Conservation (phyloP, 225 moss, liverwort and hornwort genomes). For the Asterella californica region DNA sequence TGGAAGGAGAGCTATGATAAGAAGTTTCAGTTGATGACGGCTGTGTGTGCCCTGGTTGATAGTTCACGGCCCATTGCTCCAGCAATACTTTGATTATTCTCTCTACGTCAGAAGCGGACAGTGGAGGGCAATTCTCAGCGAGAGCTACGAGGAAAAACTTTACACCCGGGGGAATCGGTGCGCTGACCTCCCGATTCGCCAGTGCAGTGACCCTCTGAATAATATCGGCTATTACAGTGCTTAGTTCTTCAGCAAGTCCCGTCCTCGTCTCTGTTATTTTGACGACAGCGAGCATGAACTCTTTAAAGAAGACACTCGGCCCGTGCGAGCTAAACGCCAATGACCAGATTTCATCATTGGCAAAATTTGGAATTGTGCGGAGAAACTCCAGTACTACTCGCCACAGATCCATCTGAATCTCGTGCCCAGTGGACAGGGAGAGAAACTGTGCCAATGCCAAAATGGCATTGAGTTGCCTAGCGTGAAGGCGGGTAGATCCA, state of each 20-base stretch:
- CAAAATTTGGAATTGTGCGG: slow-evolving; percentile 46
- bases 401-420: slow-evolving; percentile 40
- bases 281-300: slow-evolving; percentile 54
- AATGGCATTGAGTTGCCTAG: slow-evolving; percentile 55
- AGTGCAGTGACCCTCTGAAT: slow-evolving; percentile 42
- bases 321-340: slow-evolving; percentile 33
- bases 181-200: slow-evolving; percentile 35
- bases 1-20: slow-evolving; percentile 29
- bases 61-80: slow-evolving; percentile 52
- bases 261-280: slow-evolving; percentile 46
- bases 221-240: slow-evolving; percentile 47
- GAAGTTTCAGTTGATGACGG: slow-evolving; percentile 34
- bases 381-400: slow-evolving; percentile 61
- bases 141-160: slow-evolving; percentile 60
- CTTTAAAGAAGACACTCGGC: slow-evolving; percentile 52
- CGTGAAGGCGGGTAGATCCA: slow-evolving; percentile 50
- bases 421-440: slow-evolving; percentile 36
- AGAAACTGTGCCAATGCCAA: slow-evolving; percentile 57
- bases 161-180: slow-evolving; percentile 31
- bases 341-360: slow-evolving; percentile 44
- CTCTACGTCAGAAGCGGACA: slow-evolving; percentile 52
- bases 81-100: slow-evolving; percentile 43
- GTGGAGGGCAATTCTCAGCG: slow-evolving; percentile 45
- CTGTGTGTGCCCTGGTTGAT: slow-evolving; percentile 17
- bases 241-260: slow-evolving; percentile 39